phyloP scores from a whole-genome alignment of 2,329 filamentous ascomycete genomes.

The Cryoendolithus antarcticus region DNA sequence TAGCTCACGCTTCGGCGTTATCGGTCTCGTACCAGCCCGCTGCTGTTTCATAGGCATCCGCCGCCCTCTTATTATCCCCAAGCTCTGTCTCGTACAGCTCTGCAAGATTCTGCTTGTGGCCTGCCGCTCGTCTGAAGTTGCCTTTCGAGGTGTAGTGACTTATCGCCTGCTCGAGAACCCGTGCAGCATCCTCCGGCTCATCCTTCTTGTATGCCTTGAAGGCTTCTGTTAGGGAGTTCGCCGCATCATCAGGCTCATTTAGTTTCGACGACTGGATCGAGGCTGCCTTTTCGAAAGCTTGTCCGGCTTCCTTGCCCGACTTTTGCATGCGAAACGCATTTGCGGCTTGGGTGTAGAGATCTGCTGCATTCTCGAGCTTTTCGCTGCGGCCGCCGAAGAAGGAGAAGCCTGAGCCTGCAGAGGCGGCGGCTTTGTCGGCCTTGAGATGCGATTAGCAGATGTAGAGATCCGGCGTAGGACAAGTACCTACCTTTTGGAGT shows the following conservation, averaged over 20 bases:
- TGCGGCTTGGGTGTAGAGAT: slow-evolving; percentile 75
- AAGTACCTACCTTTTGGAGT: slow-evolving; percentile 54
- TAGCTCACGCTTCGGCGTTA: slow-evolving; percentile 60
- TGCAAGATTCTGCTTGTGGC: slow-evolving; percentile 77
- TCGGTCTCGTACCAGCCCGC: slow-evolving; percentile 84
- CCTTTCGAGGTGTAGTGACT: slow-evolving; percentile 78
- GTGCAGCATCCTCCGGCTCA: slow-evolving; percentile 68
- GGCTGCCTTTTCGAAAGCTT: slow-evolving; percentile 77
- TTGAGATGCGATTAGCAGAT: slow-evolving; percentile 27
- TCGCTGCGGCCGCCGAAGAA: slow-evolving; percentile 79
- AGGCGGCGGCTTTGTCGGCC: slow-evolving; percentile 73
- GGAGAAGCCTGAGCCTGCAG: slow-evolving; percentile 70
- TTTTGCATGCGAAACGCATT: slow-evolving; percentile 87
- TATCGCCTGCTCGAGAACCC: slow-evolving; percentile 69
- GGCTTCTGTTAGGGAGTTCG: slow-evolving; percentile 76
- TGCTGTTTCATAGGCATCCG: slow-evolving; percentile 73
- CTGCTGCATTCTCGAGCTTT: slow-evolving; percentile 80
- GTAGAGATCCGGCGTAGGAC: slow-evolving; percentile 7
- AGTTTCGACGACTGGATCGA: slow-evolving; percentile 65
- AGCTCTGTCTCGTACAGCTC: slow-evolving; percentile 77
- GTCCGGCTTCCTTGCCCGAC: slow-evolving; percentile 72
- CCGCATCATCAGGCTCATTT: slow-evolving; percentile 84
- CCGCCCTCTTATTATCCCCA: slow-evolving; percentile 63
- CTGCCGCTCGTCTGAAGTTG: slow-evolving; percentile 81
- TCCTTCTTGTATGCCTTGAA: slow-evolving; percentile 91